These are phyloP conservation scores for Nemania diffusa DNA, from an alignment of 2,329 filamentous ascomycete species.

Conservation along the genomic window DNA sequence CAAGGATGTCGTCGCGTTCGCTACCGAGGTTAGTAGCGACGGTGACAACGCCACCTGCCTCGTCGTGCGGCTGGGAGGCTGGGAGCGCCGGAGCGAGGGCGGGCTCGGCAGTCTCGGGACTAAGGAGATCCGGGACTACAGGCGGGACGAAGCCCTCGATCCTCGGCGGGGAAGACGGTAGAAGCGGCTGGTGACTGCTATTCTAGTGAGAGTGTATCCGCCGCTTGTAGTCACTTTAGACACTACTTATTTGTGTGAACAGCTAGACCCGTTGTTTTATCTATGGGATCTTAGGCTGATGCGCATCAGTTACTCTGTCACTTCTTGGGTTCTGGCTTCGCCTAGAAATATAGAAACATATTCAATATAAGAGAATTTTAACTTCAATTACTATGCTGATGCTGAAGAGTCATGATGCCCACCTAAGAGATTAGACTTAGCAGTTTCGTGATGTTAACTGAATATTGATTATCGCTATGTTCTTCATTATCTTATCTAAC, in stretches of 20 bases:
- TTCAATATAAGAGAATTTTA: background rate
- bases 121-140: conserved; percentile 88
- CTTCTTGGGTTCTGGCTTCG: background rate
- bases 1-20: conserved; percentile 82
- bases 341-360: background rate
- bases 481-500: too few relatives aligned
- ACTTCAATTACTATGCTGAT: too few relatives aligned
- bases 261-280: background rate
- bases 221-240: too few relatives aligned
- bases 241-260: too few relatives aligned
- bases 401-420: too few relatives aligned
- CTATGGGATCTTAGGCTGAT: background rate
- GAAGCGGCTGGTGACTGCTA: too few relatives aligned
- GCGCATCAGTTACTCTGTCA: background rate
- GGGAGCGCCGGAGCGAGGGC: conserved; percentile 81
- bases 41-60: conserved; percentile 77
- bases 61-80: conserved; percentile 73
- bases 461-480: too few relatives aligned
- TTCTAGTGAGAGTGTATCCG: too few relatives aligned
- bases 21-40: conserved; percentile 79
- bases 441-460: too few relatives aligned
- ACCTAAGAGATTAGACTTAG: too few relatives aligned
- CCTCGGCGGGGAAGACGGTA: conserved; percentile 71
- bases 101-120: conserved; percentile 90
- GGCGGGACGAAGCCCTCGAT: conserved; percentile 82